These are phyloP conservation scores for Sherardia arvensis DNA, from an alignment of 257 asterid species.

Conservation along the genomic window DNA sequence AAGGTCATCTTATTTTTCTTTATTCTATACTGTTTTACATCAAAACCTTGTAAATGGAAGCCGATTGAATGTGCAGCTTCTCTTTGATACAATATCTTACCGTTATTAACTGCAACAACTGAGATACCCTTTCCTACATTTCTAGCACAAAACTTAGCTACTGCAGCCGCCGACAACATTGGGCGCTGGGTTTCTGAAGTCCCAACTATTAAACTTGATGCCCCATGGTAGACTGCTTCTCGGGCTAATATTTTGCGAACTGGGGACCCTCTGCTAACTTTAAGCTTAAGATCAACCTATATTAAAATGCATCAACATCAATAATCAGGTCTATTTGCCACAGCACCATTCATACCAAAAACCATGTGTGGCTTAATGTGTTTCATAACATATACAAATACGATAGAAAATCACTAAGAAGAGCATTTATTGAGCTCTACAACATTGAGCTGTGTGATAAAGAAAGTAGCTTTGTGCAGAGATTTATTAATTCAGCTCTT, in stretches of 20 bases:
- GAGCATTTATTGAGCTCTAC: background rate
- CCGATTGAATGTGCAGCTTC: slow-evolving; percentile 25
- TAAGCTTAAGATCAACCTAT: slow-evolving; percentile 87
- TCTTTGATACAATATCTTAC: slow-evolving; percentile 56
- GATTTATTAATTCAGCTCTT: too few species aligned
- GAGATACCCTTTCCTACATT: slow-evolving; percentile 41
- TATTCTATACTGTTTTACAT: slow-evolving; percentile 23
- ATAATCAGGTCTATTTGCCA: background rate
- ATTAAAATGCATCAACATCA: background rate
- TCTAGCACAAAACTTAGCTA: slow-evolving; percentile 77
- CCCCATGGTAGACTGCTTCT: slow-evolving; percentile 55
- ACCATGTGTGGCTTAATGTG: background rate
- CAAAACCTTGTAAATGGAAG: slow-evolving; percentile 24
- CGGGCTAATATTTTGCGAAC: slow-evolving; percentile 48
- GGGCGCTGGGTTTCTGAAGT: slow-evolving; percentile 40
- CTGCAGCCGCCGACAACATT: slow-evolving; percentile 52
- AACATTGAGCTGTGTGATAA: background rate
- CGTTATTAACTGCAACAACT: slow-evolving; percentile 61
- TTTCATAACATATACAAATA: background rate
- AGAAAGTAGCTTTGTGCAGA: background rate
- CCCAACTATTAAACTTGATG: slow-evolving; percentile 60
- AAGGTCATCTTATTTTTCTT: slow-evolving; percentile 32
- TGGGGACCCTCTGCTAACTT: slow-evolving; percentile 75
- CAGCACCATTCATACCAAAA: background rate
- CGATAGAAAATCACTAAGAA: background rate